Conservation (phyloP, 768 basidiomycete genomes). For the Podaxis sp. region DNA sequence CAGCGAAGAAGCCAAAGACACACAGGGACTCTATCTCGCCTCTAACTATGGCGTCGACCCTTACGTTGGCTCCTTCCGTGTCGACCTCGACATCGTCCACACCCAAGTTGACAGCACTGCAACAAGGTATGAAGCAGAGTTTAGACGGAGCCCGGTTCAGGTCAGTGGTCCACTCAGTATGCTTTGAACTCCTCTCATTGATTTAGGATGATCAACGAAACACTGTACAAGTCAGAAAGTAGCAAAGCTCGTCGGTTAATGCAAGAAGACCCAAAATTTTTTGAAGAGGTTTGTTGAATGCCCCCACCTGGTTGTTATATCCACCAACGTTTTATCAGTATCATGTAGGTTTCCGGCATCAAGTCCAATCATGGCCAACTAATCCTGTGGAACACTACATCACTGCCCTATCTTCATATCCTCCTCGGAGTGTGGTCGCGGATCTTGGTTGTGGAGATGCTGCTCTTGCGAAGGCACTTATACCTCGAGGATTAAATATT, state of each 20-base stretch:
- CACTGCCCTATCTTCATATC: slow-evolving; percentile 55
- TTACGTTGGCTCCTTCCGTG: slow-evolving; percentile 1
- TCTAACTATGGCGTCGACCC: slow-evolving; percentile 3
- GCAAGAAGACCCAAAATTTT: slow-evolving; percentile 75
- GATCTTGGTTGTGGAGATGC: slow-evolving; percentile 98
- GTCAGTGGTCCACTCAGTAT: slow-evolving; percentile 32
- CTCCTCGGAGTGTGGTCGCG: slow-evolving; percentile 69
- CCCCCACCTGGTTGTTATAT: background rate
- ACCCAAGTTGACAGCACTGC: slow-evolving; percentile 59
- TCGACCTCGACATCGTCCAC: slow-evolving; percentile 5
- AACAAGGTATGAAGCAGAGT: slow-evolving; percentile 73
- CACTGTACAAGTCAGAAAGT: slow-evolving; percentile 84
- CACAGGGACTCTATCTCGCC: background rate
- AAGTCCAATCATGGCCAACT: slow-evolving; percentile 90
- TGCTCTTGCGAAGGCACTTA: slow-evolving; percentile 69
- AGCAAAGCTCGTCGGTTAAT: slow-evolving; percentile 74
- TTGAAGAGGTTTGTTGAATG: slow-evolving; percentile 62
- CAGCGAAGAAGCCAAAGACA: slow-evolving; percentile 13
- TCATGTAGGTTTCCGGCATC: slow-evolving; percentile 85
- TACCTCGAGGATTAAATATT: slow-evolving; percentile 63
- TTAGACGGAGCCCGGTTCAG: slow-evolving; percentile 87
- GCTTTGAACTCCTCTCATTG: background rate
- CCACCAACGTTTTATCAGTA: slow-evolving; percentile 53
- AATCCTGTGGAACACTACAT: slow-evolving; percentile 90
- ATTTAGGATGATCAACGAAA: slow-evolving; percentile 84